Conservation (phyloP, 2,329 filamentous ascomycete species). For the Fusarium scirpi region DNA sequence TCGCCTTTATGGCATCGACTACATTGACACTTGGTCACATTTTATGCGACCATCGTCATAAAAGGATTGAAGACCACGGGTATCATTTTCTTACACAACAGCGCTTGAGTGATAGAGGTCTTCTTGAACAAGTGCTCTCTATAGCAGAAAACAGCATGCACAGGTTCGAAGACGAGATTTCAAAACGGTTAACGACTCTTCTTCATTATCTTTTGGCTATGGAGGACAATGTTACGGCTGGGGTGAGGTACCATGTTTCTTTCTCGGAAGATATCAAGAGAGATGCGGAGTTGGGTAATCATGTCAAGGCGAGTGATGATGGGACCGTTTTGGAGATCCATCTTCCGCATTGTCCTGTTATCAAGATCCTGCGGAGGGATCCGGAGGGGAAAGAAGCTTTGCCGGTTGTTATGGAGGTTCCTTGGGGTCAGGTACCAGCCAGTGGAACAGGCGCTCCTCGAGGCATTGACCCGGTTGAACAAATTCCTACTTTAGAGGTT, state of each 20-base stretch:
- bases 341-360: slow-evolving; percentile 58
- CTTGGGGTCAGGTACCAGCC: not conserved
- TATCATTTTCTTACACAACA: slow-evolving; percentile 56
- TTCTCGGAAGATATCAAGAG: slow-evolving; percentile 32
- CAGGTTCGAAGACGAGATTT: slow-evolving; percentile 54
- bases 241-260: slow-evolving; percentile 39
- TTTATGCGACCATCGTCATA: slow-evolving; percentile 44
- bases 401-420: not conserved
- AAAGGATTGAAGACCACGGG: slow-evolving; percentile 9
- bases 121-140: slow-evolving; percentile 54
- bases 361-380: slow-evolving; percentile 49
- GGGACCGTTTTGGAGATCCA: slow-evolving; percentile 50
- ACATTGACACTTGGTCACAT: slow-evolving; percentile 64
- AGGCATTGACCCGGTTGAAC: too few species aligned
- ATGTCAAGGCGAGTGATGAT: slow-evolving; percentile 9
- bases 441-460: not conserved
- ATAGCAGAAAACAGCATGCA: slow-evolving; percentile 53
- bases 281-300: slow-evolving; percentile 41
- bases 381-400: not conserved
- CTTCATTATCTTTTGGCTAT: slow-evolving; percentile 58
- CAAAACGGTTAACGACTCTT: slow-evolving; percentile 54
- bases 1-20: slow-evolving; percentile 62
- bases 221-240: slow-evolving; percentile 53
- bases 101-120: slow-evolving; percentile 55
- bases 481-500: rapidly evolving